These are phyloP conservation scores for Dendrocalamus latiflorus DNA, from an alignment of 202 grass and related monocot genomes.

Conservation along the genomic window DNA sequence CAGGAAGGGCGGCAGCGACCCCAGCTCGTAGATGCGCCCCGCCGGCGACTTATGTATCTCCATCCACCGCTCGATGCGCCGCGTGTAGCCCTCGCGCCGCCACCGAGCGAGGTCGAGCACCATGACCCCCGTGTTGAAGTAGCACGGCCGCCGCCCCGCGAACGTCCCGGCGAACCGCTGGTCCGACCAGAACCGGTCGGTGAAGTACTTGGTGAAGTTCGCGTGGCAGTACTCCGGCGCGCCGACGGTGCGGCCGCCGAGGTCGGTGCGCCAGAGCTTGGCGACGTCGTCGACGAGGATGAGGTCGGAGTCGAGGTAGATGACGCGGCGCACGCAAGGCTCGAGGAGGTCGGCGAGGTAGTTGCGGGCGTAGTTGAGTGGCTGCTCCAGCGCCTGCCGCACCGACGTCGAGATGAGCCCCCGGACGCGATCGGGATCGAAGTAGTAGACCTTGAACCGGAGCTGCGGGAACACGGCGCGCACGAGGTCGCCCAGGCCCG, in stretches of 20 bases:
- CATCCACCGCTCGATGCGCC: slow-evolving; percentile 89
- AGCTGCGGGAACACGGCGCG: slow-evolving; percentile 75
- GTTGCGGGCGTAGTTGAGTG: slow-evolving; percentile 90
- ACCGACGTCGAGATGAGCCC: slow-evolving; percentile 81
- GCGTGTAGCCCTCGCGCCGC: slow-evolving; percentile 59
- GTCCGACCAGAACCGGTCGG: slow-evolving; percentile 67
- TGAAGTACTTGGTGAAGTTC: slow-evolving; percentile 96
- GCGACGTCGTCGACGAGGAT: slow-evolving; percentile 84
- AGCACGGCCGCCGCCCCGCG: slow-evolving; percentile 58
- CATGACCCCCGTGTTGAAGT: slow-evolving; percentile 98
- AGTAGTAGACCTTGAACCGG: slow-evolving; percentile 82
- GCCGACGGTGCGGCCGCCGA: slow-evolving; percentile 58
- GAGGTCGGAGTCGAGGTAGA: slow-evolving; percentile 89
- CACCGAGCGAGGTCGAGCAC: slow-evolving; percentile 79
- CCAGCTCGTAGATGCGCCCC: slow-evolving; percentile 90
- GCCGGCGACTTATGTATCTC: slow-evolving; percentile 73
- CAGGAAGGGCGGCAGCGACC: slow-evolving; percentile 88
- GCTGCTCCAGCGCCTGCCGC: slow-evolving; percentile 83
- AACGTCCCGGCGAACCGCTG: slow-evolving; percentile 51
- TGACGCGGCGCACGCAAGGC: slow-evolving; percentile 70
- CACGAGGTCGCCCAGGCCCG: slow-evolving; percentile 61
- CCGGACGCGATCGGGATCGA: slow-evolving; percentile 66
- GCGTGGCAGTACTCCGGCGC: slow-evolving; percentile 94
- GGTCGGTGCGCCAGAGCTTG: slow-evolving; percentile 83
- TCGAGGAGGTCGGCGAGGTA: slow-evolving; percentile 80